phyloP scores from a whole-genome alignment of 345 rosid species.

The Gossypium turneri region DNA sequence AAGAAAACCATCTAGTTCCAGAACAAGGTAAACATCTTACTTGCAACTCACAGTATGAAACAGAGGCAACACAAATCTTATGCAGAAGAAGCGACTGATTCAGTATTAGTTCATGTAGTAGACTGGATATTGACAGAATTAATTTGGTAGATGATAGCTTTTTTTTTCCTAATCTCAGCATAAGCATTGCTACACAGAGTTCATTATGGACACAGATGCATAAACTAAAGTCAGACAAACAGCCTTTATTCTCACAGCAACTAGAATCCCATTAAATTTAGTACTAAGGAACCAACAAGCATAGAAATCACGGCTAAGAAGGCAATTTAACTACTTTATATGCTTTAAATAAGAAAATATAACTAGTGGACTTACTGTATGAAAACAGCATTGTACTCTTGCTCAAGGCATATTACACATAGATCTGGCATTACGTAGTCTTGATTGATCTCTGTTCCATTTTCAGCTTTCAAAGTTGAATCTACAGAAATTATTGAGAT shows the following conservation, averaged over 20 bases:
- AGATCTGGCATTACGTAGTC: constrained; percentile 70
- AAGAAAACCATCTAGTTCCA: background rate
- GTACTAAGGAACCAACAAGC: background rate
- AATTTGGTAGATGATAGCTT: background rate
- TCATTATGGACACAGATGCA: background rate
- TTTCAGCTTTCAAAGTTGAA: constrained; percentile 43
- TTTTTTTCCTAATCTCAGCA: background rate
- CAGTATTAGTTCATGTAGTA: background rate
- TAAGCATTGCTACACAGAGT: background rate
- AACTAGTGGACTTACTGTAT: constrained; percentile 54
- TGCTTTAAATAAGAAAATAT: constrained; percentile 10
- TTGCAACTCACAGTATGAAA: background rate
- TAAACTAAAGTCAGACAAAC: background rate
- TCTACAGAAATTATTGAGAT: constrained; percentile 31
- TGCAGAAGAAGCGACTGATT: background rate
- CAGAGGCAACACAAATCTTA: background rate
- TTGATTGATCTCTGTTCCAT: constrained; percentile 48
- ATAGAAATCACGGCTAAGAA: background rate
- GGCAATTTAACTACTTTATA: background rate
- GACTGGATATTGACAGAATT: background rate
- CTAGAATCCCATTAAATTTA: background rate
- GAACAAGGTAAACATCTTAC: background rate
- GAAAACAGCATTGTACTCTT: constrained; percentile 84
- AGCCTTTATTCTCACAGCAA: background rate
- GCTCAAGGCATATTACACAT: constrained; percentile 96